Conservation (phyloP, 257 asterid genomes). For the Nicotiana noctiflora region DNA sequence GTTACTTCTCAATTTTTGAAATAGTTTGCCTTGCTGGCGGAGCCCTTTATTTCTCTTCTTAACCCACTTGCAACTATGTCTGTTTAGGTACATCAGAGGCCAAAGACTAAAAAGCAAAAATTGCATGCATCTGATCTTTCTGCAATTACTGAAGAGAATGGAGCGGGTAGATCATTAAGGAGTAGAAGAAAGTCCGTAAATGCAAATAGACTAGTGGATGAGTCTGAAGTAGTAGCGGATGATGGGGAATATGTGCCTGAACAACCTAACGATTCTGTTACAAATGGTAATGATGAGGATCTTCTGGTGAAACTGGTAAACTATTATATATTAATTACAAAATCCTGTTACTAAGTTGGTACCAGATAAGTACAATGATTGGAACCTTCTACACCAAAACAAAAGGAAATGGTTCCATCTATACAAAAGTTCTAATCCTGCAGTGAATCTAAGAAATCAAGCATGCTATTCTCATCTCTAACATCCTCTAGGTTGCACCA, state of each 20-base stretch:
- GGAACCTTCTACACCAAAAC: too few species aligned
- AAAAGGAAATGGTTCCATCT: too few species aligned
- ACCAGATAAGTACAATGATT: too few species aligned
- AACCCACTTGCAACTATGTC: constrained; percentile 1
- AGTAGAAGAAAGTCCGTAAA: constrained; percentile 29
- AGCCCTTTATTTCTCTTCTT: constrained; percentile 6
- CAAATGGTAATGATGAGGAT: constrained; percentile 34
- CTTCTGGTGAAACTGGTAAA: too few species aligned
- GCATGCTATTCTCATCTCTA: too few species aligned
- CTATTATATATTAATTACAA: too few species aligned
- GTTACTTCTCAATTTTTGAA: background rate
- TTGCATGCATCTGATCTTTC: constrained; percentile 27
- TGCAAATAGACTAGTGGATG: constrained; percentile 30
- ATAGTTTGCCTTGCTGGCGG: background rate
- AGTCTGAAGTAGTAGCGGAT: constrained; percentile 33
- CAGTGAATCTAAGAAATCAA: too few species aligned
- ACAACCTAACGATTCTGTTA: constrained; percentile 22
- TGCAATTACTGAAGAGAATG: constrained; percentile 31
- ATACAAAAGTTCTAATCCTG: too few species aligned
- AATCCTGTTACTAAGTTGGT: too few species aligned
- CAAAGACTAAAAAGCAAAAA: constrained; percentile 29
- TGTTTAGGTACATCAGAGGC: constrained; percentile 49
- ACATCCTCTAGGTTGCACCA: too few species aligned
- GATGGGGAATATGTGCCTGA: constrained; percentile 32
- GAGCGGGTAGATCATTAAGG: constrained; percentile 37